Evolutionary conservation across 225 moss, liverwort and hornwort species (phyloP).

Genomic region (Sphagnum tenellum): DNA sequence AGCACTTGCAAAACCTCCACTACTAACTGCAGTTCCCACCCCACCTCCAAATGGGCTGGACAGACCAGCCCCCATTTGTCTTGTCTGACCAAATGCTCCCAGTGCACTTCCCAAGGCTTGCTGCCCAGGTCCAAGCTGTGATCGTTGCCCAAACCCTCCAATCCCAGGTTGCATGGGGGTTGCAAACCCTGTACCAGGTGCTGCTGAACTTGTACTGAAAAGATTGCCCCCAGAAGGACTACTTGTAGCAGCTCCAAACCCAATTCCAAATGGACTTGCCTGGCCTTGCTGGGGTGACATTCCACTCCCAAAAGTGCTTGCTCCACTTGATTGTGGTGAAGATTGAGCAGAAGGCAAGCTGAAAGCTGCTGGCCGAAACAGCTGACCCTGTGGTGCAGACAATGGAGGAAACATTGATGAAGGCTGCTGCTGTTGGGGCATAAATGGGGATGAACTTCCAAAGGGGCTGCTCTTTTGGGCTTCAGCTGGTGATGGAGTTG

Average conservation of each 20-base stretch:
- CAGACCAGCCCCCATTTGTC: constrained; percentile 85
- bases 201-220: constrained; percentile 46
- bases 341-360: constrained; percentile 83
- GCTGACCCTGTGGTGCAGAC: constrained; percentile 51
- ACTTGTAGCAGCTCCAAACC: constrained; percentile 43
- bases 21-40: constrained; percentile 46
- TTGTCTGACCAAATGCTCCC: constrained; percentile 90
- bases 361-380: constrained; percentile 88
- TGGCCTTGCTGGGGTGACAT: constrained; percentile 26
- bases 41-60: constrained; percentile 36
- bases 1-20: constrained; percentile 65
- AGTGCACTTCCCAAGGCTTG: constrained; percentile 93
- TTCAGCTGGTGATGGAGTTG: constrained; percentile 35
- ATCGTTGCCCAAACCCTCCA: constrained; percentile 89
- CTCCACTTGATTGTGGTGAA: constrained; percentile 41
- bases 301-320: constrained; percentile 29
- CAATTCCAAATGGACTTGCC: constrained; percentile 55
- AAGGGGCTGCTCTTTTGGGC: constrained; percentile 58
- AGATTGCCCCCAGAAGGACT: constrained; percentile 38
- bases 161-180: constrained; percentile 54
- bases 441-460: constrained; percentile 50
- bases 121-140: constrained; percentile 89
- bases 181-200: constrained; percentile 56
- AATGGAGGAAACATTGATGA: constrained; percentile 26
- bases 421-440: constrained; percentile 28